Conservation (phyloP, 371 early-diverging fungal species). For the Mucor circinelloides region DNA sequence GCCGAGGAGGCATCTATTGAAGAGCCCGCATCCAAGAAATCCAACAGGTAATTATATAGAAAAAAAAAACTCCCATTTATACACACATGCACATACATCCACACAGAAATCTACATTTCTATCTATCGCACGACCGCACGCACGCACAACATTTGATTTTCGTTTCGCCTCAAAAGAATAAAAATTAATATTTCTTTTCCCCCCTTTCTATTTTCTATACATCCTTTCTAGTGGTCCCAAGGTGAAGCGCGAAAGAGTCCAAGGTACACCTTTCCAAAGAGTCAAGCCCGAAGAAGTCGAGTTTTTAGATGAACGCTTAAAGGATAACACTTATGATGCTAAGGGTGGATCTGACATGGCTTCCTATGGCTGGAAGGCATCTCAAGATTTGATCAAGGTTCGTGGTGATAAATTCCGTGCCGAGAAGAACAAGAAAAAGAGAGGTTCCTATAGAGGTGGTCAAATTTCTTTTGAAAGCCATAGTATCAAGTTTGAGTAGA, state of each 20-base stretch:
- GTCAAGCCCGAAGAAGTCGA: constrained; percentile 81
- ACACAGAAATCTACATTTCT: not conserved
- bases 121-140: not conserved
- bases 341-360: constrained; percentile 67
- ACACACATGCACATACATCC: not conserved
- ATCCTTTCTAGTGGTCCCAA: constrained; percentile 16
- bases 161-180: constrained; percentile 3
- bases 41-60: constrained; percentile 19
- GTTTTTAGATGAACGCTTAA: constrained; percentile 77
- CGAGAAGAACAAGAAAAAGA: constrained; percentile 98
- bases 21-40: constrained; percentile 32
- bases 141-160: not conserved
- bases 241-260: constrained; percentile 29
- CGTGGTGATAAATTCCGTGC: constrained; percentile 93
- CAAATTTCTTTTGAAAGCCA: constrained; percentile 81
- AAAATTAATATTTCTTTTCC: constrained; percentile 5
- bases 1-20: constrained; percentile 23
- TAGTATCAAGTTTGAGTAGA: constrained; percentile 86
- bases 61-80: not conserved
- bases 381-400: constrained; percentile 87
- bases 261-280: constrained; percentile 79
- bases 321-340: constrained; percentile 80
- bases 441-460: constrained; percentile 95
- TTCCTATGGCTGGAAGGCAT: constrained; percentile 93
- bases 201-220: not conserved